Evolutionary conservation across 148 eudicot genomes (phyloP).

Genomic region (Selenicereus undatus): DNA sequence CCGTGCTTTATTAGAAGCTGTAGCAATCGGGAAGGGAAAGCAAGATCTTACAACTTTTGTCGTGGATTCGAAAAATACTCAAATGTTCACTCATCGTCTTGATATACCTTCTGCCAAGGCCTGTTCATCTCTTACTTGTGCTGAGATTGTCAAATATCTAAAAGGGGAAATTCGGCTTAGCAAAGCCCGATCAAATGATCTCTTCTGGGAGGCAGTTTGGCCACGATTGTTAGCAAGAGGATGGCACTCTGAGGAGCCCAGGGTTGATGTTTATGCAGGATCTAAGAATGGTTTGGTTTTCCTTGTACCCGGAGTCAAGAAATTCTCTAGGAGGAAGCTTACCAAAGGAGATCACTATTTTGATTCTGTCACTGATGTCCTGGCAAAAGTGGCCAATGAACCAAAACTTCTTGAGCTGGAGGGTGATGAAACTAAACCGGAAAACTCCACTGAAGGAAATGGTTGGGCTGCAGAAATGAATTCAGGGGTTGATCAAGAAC

Average conservation of each 20-base stretch:
- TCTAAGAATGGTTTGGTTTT: conserved; percentile 59
- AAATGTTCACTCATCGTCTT: conserved; percentile 28
- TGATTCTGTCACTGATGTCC: conserved; percentile 62
- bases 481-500: conserved; percentile 25
- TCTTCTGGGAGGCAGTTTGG: conserved; percentile 99
- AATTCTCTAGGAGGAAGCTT: conserved; percentile 70
- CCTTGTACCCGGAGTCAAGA: conserved; percentile 66
- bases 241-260: conserved; percentile 90
- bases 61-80: conserved; percentile 48
- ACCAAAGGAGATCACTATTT: conserved; percentile 71
- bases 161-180: conserved; percentile 75
- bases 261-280: conserved; percentile 31
- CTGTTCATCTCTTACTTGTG: conserved; percentile 59
- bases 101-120: conserved; percentile 67
- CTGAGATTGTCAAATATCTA: conserved; percentile 62
- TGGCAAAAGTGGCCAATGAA: conserved; percentile 56
- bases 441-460: conserved; percentile 29
- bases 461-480: conserved; percentile 31
- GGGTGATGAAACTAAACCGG: conserved; percentile 29
- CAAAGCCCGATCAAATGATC: conserved; percentile 72
- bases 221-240: conserved; percentile 91
- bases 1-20: conserved; percentile 52
- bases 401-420: conserved; percentile 64
- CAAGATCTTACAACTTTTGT: conserved; percentile 58
- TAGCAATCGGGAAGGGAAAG: conserved; percentile 70